These are phyloP conservation scores for Corinectria fuckeliana DNA, from an alignment of 2,329 filamentous ascomycete species.

Conservation along the genomic window DNA sequence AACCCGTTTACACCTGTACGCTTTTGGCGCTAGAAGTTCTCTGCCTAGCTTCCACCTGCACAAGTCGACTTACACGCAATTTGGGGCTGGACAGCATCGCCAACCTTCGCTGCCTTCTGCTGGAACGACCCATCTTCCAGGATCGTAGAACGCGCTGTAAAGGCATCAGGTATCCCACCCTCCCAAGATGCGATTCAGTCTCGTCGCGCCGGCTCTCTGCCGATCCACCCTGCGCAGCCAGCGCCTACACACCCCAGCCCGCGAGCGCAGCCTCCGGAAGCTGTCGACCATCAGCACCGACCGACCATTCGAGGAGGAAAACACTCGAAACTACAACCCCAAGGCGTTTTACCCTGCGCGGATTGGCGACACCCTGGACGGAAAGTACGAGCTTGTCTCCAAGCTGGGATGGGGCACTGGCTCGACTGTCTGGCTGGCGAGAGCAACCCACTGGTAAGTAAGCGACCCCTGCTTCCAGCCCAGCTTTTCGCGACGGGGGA, in stretches of 20 bases:
- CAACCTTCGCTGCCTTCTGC: neutral
- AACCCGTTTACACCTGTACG: neutral
- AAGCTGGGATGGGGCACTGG: constrained; percentile 48
- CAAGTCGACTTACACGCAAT: neutral
- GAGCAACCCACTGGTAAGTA: constrained; percentile 34
- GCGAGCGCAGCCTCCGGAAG: constrained; percentile 9
- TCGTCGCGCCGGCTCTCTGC: constrained; percentile 17
- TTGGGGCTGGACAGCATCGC: neutral
- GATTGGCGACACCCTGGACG: constrained; percentile 42
- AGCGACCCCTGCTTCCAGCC: neutral
- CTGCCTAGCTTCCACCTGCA: neutral
- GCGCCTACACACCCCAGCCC: constrained; percentile 2
- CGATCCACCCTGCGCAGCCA: constrained; percentile 16
- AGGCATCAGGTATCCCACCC: no score
- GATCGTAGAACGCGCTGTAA: neutral
- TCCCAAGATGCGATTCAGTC: constrained; percentile 19
- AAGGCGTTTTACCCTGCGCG: constrained; percentile 42
- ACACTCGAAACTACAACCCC: constrained; percentile 32
- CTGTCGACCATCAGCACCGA: constrained; percentile 16
- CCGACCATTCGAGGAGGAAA: constrained; percentile 35
- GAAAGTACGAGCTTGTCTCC: constrained; percentile 45
- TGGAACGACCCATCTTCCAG: neutral
- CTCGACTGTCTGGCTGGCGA: constrained; percentile 50
- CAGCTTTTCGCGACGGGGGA: neutral
- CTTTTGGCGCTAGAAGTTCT: neutral